phyloP scores from a whole-genome alignment of 2,329 filamentous ascomycete genomes.

The Penicillium sp. region DNA sequence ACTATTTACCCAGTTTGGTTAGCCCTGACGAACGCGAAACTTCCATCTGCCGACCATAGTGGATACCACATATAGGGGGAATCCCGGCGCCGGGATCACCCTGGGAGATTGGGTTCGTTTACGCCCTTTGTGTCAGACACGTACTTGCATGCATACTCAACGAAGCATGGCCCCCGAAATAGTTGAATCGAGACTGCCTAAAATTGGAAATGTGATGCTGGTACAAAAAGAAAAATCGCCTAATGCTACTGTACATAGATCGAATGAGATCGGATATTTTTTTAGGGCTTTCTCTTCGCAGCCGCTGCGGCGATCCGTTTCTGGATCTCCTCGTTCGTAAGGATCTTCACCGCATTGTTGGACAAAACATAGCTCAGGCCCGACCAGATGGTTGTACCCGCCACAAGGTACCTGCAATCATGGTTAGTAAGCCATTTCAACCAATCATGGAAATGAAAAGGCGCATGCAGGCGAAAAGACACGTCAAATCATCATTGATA shows the following conservation, averaged over 20 bases:
- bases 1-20: background rate
- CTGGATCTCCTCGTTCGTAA: conserved; percentile 52
- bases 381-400: conserved; percentile 87
- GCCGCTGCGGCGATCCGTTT: conserved; percentile 34
- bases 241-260: conserved; percentile 5
- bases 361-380: conserved; percentile 88
- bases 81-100: background rate
- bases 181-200: background rate
- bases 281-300: conserved; percentile 22
- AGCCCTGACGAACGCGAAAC: background rate
- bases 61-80: background rate
- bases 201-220: background rate
- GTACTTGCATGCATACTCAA: background rate
- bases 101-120: background rate
- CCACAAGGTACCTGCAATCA: conserved; percentile 72
- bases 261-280: background rate
- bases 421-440: conserved; percentile 3
- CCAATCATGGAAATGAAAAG: background rate
- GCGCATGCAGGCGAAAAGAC: background rate
- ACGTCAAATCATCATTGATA: background rate
- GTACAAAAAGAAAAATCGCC: background rate
- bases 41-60: background rate
- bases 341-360: conserved; percentile 88
- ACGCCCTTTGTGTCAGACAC: background rate
- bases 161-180: background rate